phyloP scores from a whole-genome alignment of 2,329 filamentous ascomycete genomes.

The Cyphellophora attinorum region DNA sequence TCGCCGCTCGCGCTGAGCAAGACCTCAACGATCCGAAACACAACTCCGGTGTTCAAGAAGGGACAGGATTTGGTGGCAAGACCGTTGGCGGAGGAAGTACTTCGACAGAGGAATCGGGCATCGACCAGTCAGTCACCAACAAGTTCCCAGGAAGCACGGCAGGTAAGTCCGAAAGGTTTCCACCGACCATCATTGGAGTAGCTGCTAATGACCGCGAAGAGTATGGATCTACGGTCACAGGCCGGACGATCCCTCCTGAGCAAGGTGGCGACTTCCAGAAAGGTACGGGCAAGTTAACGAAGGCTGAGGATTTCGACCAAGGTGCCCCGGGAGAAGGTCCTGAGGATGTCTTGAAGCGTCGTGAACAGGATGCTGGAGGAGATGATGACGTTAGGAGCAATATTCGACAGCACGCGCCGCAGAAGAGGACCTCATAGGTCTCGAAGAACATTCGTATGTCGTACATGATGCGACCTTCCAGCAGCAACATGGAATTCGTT shows the following conservation, averaged over 20 bases:
- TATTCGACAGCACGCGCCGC: conserved; percentile 6
- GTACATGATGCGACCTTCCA: no score
- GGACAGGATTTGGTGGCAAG: conserved; percentile 20
- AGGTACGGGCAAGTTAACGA: conserved; percentile 22
- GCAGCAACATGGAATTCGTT: no score
- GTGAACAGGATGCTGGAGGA: conserved; percentile 8
- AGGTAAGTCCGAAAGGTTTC: no score
- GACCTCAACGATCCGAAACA: conserved; percentile 31
- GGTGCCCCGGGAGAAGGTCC: conserved; percentile 17
- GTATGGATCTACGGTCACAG: conserved; percentile 25
- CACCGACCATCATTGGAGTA: no score
- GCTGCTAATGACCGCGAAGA: conserved; percentile 9
- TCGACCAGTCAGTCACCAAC: conserved; percentile 28
- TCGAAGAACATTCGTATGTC: no score
- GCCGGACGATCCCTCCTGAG: conserved; percentile 29
- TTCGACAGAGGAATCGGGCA: conserved; percentile 28
- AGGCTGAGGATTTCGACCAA: conserved; percentile 25
- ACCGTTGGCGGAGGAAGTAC: conserved; percentile 23
- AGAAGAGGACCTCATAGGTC: not conserved
- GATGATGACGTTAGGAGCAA: conserved; percentile 15
- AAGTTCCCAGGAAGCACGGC: conserved; percentile 28
- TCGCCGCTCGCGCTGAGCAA: conserved; percentile 26
- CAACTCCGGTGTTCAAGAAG: conserved; percentile 23
- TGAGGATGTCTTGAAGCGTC: conserved; percentile 10
- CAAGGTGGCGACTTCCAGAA: conserved; percentile 27